These are phyloP conservation scores for Westerdykella aurantiaca DNA, from an alignment of 2,329 filamentous ascomycete genomes.

Conservation along the genomic window DNA sequence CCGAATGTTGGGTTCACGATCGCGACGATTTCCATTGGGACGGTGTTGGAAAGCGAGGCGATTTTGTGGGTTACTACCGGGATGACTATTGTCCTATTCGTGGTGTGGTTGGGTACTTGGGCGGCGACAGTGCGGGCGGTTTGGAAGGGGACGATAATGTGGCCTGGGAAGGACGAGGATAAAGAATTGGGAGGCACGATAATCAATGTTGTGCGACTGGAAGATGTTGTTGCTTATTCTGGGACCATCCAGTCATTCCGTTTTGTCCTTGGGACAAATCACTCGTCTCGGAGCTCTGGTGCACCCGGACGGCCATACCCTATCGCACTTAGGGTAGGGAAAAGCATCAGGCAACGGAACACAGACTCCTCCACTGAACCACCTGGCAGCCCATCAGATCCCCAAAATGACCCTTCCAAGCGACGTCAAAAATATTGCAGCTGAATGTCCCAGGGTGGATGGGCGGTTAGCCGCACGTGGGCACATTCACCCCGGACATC, in stretches of 20 bases:
- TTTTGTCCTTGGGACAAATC: conserved; percentile 4
- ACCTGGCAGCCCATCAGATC: no score
- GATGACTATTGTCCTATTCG: conserved; percentile 48
- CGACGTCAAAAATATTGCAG: conserved; percentile 2
- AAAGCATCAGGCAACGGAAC: no score
- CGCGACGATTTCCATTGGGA: conserved; percentile 32
- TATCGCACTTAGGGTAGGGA: no score
- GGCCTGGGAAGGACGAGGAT: conserved; percentile 41
- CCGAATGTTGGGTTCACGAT: conserved; percentile 38
- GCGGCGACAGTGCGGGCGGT: conserved; percentile 47
- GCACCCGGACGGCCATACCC: no score
- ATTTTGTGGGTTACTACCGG: conserved; percentile 38
- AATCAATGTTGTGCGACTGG: not conserved
- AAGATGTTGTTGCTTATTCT: not conserved
- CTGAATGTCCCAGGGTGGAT: no score
- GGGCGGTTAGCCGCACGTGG: conserved; percentile 6
- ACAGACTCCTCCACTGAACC: no score
- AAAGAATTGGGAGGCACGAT: conserved; percentile 9
- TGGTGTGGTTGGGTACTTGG: conserved; percentile 49
- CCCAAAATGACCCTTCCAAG: conserved; percentile 1
- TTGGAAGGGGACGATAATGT: conserved; percentile 47
- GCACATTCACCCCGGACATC: conserved; percentile 9
- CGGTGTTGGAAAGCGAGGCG: conserved; percentile 24
- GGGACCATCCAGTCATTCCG: not conserved
- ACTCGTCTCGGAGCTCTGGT: conserved; percentile 1